Conservation (phyloP, 2,329 filamentous ascomycete genomes). For the Blastomyces parvus region DNA sequence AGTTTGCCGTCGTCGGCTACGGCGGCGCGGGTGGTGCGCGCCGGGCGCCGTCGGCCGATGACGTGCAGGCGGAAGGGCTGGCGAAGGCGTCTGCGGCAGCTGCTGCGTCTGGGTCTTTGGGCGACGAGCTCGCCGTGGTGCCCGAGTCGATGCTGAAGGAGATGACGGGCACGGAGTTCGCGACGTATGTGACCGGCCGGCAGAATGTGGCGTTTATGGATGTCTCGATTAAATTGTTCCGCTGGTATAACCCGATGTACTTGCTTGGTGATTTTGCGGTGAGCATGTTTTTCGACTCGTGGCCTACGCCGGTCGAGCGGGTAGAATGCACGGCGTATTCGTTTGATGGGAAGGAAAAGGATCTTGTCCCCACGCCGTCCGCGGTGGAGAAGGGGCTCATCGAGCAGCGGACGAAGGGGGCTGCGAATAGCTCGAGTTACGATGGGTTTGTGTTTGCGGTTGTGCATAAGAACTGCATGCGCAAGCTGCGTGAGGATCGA, state of each 20-base stretch:
- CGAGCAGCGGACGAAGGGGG: slow-evolving; percentile 47
- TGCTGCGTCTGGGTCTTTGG: slow-evolving; percentile 19
- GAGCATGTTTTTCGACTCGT: slow-evolving; percentile 71
- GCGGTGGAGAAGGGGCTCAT: slow-evolving; percentile 50
- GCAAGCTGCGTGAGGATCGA: slow-evolving; percentile 75
- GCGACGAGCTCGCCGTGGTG: slow-evolving; percentile 34
- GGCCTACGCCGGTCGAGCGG: slow-evolving; percentile 59
- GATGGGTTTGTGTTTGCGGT: slow-evolving; percentile 92
- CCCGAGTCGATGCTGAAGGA: slow-evolving; percentile 61
- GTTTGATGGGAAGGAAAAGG: slow-evolving; percentile 83
- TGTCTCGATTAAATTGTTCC: slow-evolving; percentile 67
- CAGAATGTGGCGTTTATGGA: slow-evolving; percentile 91
- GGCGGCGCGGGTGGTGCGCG: slow-evolving; percentile 36
- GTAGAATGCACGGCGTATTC: slow-evolving; percentile 71
- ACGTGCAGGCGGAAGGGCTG: slow-evolving; percentile 36
- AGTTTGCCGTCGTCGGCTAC: slow-evolving; percentile 85
- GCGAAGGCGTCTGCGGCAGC: slow-evolving; percentile 29
- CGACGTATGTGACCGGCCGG: slow-evolving; percentile 79
- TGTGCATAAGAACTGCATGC: slow-evolving; percentile 93
- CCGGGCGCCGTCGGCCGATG: slow-evolving; percentile 37
- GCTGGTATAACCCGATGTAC: slow-evolving; percentile 73
- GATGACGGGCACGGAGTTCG: slow-evolving; percentile 77
- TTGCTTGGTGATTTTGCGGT: slow-evolving; percentile 57
- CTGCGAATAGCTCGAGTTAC: slow-evolving; percentile 50
- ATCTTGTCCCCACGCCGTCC: slow-evolving; percentile 58